Base-by-base conservation (phyloP, 805 yeast species). In the Candida hispaniensis region DNA sequence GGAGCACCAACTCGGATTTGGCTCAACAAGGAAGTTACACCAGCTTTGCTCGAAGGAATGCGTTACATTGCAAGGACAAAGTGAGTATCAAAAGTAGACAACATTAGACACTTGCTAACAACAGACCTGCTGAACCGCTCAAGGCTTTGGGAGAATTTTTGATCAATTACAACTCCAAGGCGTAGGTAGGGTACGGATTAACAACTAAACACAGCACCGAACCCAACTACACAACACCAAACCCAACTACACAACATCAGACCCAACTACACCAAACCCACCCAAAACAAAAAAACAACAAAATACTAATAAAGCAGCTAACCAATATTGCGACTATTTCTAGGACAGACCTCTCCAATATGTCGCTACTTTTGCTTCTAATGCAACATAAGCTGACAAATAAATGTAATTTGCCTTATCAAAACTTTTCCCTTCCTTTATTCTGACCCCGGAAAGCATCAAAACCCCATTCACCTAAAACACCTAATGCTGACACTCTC, bases 401-500 rank as follows among this genome's bases (percentile, higher is more conserved):
- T n/a, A n/a, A n/a, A n/a, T n/a, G n/a, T n/a, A n/a, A n/a, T n/a
- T n/a, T n/a, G n/a, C n/a, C n/a, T n/a, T n/a, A 19, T 10, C 10
- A 32, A 11, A 32, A 32, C 36, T 32, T 32, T 23, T 32, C 36
- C 14, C 36, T 16, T 9, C 28, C 36, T 23, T 32, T 32, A 28
- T 16, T 32, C 7, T 14, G 28, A 11, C 36, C 18, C n/a, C 14
- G 17, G 28, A 32, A 32, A 28, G 28, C 24, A 9, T 32, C 24
- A 13, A 49, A 49, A 10, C 94, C 86, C 79, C 93, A 88, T 34
- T 77, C 75, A 7, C 94, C 91, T 30, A 80, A 55, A 3, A 81
- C 69, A 42, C 88, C 82, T 40, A 83, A 55, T 7, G 80, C 63
- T 17, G 93, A 93, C 25, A 83, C 75, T 53, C 82, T 71, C 97